Evolutionary conservation across 2,329 filamentous ascomycete genomes (phyloP).

Genomic region (Epichloe uncinata): DNA sequence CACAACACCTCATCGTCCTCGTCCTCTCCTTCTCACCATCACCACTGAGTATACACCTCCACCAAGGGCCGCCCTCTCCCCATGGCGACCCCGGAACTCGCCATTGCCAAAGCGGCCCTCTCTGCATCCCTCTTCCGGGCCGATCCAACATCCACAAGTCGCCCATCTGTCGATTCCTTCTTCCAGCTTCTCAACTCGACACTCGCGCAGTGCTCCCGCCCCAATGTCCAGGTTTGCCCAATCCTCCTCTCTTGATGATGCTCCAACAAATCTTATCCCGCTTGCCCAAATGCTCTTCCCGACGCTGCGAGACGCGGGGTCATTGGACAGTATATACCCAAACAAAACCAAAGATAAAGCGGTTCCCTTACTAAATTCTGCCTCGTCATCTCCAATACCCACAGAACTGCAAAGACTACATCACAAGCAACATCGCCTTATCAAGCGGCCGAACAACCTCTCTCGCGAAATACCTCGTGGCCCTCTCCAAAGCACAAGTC

Average conservation of each 20-base stretch:
- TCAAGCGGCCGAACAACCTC: slow-evolving; percentile 53
- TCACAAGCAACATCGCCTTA: slow-evolving; percentile 55
- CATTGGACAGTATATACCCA: not conserved
- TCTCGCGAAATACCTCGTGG: slow-evolving; percentile 63
- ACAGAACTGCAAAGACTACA: slow-evolving; percentile 81
- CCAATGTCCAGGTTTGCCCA: slow-evolving; percentile 77
- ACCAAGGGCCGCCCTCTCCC: slow-evolving; percentile 2
- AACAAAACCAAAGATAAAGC: not conserved
- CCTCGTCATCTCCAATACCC: slow-evolving; percentile 3
- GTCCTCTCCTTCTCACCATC: not conserved
- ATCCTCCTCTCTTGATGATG: not conserved
- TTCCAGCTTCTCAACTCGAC: slow-evolving; percentile 51
- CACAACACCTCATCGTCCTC: not conserved
- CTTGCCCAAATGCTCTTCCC: not conserved
- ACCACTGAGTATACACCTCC: not conserved
- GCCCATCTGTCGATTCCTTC: slow-evolving; percentile 57
- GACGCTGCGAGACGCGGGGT: not conserved
- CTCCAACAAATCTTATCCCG: not conserved
- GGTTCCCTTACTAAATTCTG: slow-evolving; percentile 8
- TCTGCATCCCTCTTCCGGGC: slow-evolving; percentile 59
- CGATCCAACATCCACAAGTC: slow-evolving; percentile 56
- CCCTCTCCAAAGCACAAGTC: slow-evolving; percentile 40
- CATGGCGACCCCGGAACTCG: slow-evolving; percentile 58
- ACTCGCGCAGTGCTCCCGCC: slow-evolving; percentile 57
- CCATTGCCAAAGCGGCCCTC: slow-evolving; percentile 66